phyloP scores from a whole-genome alignment of 495 filamentous ascomycete genomes.

The Tuber brumale region DNA sequence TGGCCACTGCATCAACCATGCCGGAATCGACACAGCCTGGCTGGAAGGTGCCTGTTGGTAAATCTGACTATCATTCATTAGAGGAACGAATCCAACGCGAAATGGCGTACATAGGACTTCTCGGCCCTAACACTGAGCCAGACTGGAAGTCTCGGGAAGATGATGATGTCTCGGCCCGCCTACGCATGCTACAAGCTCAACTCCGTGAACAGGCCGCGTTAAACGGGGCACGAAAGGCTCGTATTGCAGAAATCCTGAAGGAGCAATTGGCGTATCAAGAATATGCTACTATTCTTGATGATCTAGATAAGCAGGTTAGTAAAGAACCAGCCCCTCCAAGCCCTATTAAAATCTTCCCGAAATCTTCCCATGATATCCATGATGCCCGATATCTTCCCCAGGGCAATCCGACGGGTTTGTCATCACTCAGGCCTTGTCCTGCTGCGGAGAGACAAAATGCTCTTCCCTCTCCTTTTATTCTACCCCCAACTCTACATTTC shows the following conservation, averaged over 20 bases:
- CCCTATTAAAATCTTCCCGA: not conserved
- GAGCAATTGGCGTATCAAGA: conserved; percentile 93
- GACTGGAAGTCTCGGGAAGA: conserved; percentile 87
- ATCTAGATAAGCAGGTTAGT: conserved; percentile 76
- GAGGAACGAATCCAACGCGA: conserved; percentile 88
- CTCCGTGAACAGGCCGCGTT: conserved; percentile 71
- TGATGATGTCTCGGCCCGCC: conserved; percentile 85
- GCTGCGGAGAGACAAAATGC: not conserved
- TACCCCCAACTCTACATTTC: not conserved
- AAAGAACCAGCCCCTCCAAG: not conserved
- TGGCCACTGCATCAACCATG: conserved; percentile 69
- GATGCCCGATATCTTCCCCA: not conserved
- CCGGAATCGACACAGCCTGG: conserved; percentile 58
- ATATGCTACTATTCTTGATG: conserved; percentile 92
- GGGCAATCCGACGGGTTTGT: not conserved
- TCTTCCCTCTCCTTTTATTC: not conserved
- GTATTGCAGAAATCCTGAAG: conserved; percentile 75
- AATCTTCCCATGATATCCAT: not conserved
- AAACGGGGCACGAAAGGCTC: conserved; percentile 83
- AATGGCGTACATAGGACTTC: conserved; percentile 86
- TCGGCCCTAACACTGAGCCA: conserved; percentile 59
- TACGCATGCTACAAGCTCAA: conserved; percentile 74
- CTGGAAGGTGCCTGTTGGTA: conserved; percentile 54
- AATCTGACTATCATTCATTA: conserved; percentile 73
- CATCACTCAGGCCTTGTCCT: not conserved